phyloP scores from a whole-genome alignment of 73 alveolate species.

The Urostyla sp. region DNA sequence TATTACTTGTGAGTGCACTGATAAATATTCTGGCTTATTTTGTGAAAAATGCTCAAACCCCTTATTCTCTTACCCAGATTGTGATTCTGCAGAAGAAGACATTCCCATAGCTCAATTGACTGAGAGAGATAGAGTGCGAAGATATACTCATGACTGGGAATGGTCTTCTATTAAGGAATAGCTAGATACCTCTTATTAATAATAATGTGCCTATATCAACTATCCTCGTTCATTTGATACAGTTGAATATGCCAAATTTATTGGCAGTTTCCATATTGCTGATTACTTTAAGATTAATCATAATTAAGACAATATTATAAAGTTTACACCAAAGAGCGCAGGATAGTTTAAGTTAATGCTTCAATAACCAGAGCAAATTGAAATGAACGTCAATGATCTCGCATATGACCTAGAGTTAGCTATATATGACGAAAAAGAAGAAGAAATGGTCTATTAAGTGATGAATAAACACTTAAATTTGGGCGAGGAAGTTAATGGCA shows the following conservation, averaged over 20 bases:
- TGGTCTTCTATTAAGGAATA: background rate
- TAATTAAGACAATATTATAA: slow-evolving; percentile 23
- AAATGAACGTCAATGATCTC: background rate
- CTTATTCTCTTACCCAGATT: slow-evolving; percentile 23
- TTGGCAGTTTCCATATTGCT: slow-evolving; percentile 35
- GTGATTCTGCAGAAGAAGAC: slow-evolving; percentile 28
- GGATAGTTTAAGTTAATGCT: slow-evolving; percentile 17
- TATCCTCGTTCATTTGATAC: slow-evolving; percentile 15
- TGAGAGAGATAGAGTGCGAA: slow-evolving; percentile 5
- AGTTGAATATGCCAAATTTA: background rate
- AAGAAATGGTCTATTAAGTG: background rate
- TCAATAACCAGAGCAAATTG: slow-evolving; percentile 25
- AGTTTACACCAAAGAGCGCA: background rate
- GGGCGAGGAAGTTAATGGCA: slow-evolving; percentile 12
- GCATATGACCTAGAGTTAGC: slow-evolving; percentile 37
- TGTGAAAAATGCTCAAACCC: slow-evolving; percentile 34
- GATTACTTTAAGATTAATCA: slow-evolving; percentile 32
- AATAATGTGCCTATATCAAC: background rate
- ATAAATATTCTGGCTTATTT: background rate
- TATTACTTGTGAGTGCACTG: background rate
- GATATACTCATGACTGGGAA: slow-evolving; percentile 8
- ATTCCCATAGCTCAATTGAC: too few species aligned
- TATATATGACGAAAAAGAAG: background rate
- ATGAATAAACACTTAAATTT: background rate
- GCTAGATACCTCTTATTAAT: background rate